phyloP scores from a whole-genome alignment of 2,329 filamentous ascomycete genomes.

The Tolypocladium nubicola region DNA sequence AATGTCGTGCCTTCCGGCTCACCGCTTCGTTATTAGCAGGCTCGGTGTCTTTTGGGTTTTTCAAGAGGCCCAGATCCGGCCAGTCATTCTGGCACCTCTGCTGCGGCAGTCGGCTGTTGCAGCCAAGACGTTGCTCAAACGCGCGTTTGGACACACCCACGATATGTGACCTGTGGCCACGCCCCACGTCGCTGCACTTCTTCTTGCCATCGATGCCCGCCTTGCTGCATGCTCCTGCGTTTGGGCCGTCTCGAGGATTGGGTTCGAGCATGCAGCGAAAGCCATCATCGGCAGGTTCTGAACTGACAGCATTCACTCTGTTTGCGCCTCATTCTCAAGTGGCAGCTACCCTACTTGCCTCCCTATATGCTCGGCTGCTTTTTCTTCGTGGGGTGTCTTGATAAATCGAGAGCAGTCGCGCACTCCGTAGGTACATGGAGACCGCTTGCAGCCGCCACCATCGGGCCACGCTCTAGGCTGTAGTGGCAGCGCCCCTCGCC shows the following conservation, averaged over 20 bases:
- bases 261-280: not conserved
- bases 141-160: not conserved
- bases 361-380: not conserved
- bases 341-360: not conserved
- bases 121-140: not conserved
- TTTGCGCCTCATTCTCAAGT: not conserved
- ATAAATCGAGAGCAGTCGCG: not conserved
- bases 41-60: not conserved
- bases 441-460: not conserved
- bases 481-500: not conserved
- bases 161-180: not conserved
- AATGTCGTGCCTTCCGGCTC: not conserved
- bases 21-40: not conserved
- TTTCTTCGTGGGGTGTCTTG: not conserved
- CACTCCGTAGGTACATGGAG: not conserved
- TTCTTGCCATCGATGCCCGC: no score
- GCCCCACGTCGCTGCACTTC: no score
- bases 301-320: not conserved
- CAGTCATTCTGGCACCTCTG: not conserved
- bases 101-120: not conserved
- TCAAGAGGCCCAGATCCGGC: not conserved
- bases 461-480: not conserved
- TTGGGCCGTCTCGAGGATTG: not conserved
- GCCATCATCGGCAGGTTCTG: not conserved
- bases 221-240: not conserved